Evolutionary conservation across 148 eudicot genomes (phyloP).

Genomic region (Arbutus unedo): DNA sequence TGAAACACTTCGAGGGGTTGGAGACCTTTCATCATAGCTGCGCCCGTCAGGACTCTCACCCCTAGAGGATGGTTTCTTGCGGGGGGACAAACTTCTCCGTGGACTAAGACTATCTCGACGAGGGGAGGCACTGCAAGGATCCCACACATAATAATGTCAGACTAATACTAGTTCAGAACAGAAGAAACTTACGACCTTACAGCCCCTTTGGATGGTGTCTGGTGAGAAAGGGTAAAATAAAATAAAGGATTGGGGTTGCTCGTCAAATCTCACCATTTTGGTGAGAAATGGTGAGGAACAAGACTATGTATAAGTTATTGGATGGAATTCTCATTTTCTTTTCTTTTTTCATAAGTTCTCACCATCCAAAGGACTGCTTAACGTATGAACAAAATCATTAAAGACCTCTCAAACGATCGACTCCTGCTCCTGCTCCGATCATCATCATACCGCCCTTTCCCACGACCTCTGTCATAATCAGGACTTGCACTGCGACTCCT

Average conservation of each 20-base stretch:
- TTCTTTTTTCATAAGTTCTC: background rate
- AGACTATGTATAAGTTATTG: too few relatives aligned
- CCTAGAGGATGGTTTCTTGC: conserved; percentile 38
- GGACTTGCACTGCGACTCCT: conserved; percentile 69
- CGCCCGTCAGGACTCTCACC: conserved; percentile 36
- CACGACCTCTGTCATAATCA: conserved; percentile 31
- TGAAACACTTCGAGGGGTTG: conserved; percentile 37
- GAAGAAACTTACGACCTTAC: background rate
- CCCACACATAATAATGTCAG: conserved; percentile 10
- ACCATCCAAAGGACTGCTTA: background rate
- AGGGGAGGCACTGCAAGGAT: conserved; percentile 37
- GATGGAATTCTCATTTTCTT: background rate
- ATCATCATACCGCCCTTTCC: conserved; percentile 33
- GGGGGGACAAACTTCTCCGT: conserved; percentile 47
- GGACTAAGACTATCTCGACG: conserved; percentile 41
- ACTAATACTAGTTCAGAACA: background rate
- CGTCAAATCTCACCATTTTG: background rate
- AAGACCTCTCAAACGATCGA: conserved; percentile 50
- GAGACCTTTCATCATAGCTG: conserved; percentile 29
- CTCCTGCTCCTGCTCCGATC: conserved; percentile 38
- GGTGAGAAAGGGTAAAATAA: background rate
- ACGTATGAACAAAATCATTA: background rate
- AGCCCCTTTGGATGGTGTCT: conserved; percentile 8
- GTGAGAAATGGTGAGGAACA: background rate
- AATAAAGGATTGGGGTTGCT: background rate